Percentiles rank a stretch among this genome's conserved stretches.
phyloP scores from a whole-genome alignment of 106 monocot species.

The Gastrodia elata region DNA sequence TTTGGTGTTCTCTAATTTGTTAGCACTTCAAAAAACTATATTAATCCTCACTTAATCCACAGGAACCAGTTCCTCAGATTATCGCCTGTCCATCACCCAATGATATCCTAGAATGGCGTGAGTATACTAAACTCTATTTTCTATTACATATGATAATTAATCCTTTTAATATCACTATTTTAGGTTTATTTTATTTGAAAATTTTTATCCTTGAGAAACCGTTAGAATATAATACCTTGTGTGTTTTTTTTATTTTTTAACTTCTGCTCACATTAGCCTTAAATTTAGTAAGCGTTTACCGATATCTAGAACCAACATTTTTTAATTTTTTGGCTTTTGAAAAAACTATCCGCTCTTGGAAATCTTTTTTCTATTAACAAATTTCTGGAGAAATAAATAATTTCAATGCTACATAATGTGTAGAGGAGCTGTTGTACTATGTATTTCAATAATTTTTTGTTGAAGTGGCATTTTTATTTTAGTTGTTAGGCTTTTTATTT shows the following conservation, averaged over 20 bases:
- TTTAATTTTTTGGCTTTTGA: background rate
- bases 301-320: background rate
- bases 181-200: background rate
- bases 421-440: background rate
- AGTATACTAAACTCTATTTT: slow-evolving; percentile 18
- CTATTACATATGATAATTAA: background rate
- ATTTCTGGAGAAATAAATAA: background rate
- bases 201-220: background rate
- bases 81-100: slow-evolving; percentile 74
- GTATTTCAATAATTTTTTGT: background rate
- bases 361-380: background rate
- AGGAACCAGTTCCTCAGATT: slow-evolving; percentile 94
- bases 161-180: background rate
- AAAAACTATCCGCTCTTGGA: background rate
- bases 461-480: background rate
- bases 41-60: slow-evolving; percentile 10
- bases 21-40: background rate
- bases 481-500: background rate
- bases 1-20: background rate
- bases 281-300: background rate
- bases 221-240: background rate
- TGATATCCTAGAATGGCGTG: slow-evolving; percentile 98
- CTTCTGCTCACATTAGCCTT: background rate
- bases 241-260: background rate
- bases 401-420: background rate